Base-by-base conservation (phyloP, 2,329 filamentous ascomycete genomes). In the Aphanoascus verrucosus region DNA sequence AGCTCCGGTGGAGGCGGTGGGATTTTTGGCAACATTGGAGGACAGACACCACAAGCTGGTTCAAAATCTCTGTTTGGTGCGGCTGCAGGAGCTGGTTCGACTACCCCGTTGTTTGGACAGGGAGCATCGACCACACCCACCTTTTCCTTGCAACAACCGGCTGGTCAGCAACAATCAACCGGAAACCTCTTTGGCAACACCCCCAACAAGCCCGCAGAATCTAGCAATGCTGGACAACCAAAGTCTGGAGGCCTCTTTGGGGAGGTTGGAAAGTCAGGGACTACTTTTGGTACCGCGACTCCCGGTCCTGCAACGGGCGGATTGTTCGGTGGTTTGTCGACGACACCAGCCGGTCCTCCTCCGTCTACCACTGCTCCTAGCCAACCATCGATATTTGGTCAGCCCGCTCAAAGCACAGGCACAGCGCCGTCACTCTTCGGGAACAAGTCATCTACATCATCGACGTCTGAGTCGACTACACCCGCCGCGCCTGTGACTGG, bases 271-370 rank as follows among this genome's bases (percentile, higher is more conserved):
- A 64, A 65, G 49, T 56, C 40, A 14, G 46, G 52, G 8, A 41
- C 64, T 40, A 49, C 67, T 8, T 71, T 72, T 53, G 67, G 67
- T 40, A 65, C 58, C 56, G 58, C 59, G 7, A 72, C 70, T 17
- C 70, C 72, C 47, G 67, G 66, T 23, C 64, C 69, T 42, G 62
- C 67, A 32, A 64, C 62, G n/a, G 56, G 59, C 47, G 60, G 56
- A n/a, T 55, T 69, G 44, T 73, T 74, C 55, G 65, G 63, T 43
- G 69, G 66, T 53, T 60, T 67, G 47, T 76, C 74, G 14, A 77
- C 75, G 15, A 77, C 74, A 32, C 75, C 75, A 48, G 74, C 74
- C 51, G 74, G 74, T 5, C 73, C 72, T 56, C 74, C 75, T 23
- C 56, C 74, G 32, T 57, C 63, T 31, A 60, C 58, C 38, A 56